Evolutionary conservation across 2,329 filamentous ascomycete genomes (phyloP), one percentile per base, ranked within the genome.

Genomic region (Aspergillus sp.): DNA sequence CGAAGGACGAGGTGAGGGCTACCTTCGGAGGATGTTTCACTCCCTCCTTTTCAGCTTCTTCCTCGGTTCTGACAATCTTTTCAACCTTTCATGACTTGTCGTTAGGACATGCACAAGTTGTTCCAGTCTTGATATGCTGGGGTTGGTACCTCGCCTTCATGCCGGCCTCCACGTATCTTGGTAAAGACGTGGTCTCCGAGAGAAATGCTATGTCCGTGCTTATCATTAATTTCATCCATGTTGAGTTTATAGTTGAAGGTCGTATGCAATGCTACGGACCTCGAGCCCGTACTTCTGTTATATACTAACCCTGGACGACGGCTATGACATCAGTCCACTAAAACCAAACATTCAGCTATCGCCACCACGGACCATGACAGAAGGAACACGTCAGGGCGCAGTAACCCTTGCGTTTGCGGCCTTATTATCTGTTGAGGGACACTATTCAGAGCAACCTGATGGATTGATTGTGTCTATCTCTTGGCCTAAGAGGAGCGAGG

Each of bases 21-120:
- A 49, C 47, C 47, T 49, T 49, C 1, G 38, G 47, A n/a, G 47
- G 47, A 43, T 49, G 38, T 13, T 49, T 49, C 17, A 49, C 47
- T 5, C 47, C 38, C 14, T 44, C 47, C 5, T 49, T 11, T 17
- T 49, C 47, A 7, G 47, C 47, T 44, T 49, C 38, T 11, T 24
- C 13, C 20, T 49, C 38, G 10, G 26, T 20, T 7, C 14, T 44
- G 6, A 49, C 38, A n/a, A 49, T 44, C 7, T 43, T 49, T 16
- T 49, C 38, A 9, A 44, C 38, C 38, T 49, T 32, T 19, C 2
- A 33, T n/a, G n/a, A 4, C 3, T 9, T 6, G 9, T 0, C 9
- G 6, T 19, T 20, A 20, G 33, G n/a, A 6, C 20, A 7, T 11
- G 3, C 2, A 6, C 16, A 2, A 3, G 6, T 14, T 11, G 10